These are phyloP conservation scores for Umbelopsis sp. DNA, from an alignment of 192 early-diverging fungal genomes.

Conservation along the genomic window DNA sequence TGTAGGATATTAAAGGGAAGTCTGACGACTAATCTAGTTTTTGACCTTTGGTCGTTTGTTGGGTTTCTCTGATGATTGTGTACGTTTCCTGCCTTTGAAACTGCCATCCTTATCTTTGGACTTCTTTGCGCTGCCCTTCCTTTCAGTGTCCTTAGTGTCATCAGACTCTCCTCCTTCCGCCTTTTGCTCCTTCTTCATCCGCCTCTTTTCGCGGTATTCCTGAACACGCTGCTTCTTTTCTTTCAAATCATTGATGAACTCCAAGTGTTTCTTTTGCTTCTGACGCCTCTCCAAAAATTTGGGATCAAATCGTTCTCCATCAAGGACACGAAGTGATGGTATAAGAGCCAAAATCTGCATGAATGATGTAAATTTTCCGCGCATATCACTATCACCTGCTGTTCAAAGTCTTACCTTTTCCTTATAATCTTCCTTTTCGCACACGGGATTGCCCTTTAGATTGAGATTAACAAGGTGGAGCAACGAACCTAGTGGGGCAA, in stretches of 20 bases:
- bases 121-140: too few relatives aligned
- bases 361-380: background rate
- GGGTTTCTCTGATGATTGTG: background rate
- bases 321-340: constrained; percentile 69
- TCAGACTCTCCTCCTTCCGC: constrained; percentile 40
- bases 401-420: constrained; percentile 48
- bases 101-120: too few relatives aligned
- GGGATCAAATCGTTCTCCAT: constrained; percentile 74
- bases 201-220: constrained; percentile 41
- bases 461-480: constrained; percentile 65
- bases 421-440: constrained; percentile 52
- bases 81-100: background rate
- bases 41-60: constrained; percentile 18
- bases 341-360: constrained; percentile 55
- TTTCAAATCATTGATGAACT: constrained; percentile 41
- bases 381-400: background rate
- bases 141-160: background rate
- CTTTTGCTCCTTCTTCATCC: constrained; percentile 50
- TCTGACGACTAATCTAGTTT: background rate
- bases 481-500: constrained; percentile 56
- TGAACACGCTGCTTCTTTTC: constrained; percentile 44
- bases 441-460: constrained; percentile 70
- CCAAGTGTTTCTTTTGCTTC: constrained; percentile 56
- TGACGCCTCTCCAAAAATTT: constrained; percentile 69
- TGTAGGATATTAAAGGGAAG: background rate